These are phyloP conservation scores for Ceratocystis alfenasii DNA, from an alignment of 2,329 filamentous ascomycete species.

Conservation along the genomic window DNA sequence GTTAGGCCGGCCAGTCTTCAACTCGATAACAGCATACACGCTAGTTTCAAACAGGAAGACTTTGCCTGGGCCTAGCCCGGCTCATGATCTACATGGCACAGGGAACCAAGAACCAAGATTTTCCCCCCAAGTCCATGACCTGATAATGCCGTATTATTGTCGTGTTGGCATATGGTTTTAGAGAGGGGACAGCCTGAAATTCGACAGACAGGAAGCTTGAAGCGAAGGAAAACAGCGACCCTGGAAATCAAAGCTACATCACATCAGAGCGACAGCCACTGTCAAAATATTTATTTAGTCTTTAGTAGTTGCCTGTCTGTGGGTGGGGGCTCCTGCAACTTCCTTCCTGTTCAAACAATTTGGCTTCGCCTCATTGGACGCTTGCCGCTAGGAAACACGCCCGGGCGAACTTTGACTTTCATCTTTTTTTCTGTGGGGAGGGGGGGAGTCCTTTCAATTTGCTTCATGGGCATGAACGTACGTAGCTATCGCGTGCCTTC, in stretches of 20 bases:
- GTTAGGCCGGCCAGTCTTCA: background rate
- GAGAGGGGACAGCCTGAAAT: background rate
- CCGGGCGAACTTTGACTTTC: background rate
- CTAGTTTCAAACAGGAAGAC: background rate
- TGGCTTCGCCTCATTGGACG: conserved; percentile 5
- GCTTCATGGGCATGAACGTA: too few species aligned
- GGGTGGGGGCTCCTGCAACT: background rate
- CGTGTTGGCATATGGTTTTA: background rate
- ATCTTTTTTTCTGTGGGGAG: too few species aligned
- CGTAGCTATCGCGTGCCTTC: too few species aligned
- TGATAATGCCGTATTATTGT: background rate
- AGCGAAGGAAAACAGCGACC: too few species aligned
- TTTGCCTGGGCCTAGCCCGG: background rate
- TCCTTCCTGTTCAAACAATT: conserved; percentile 5
- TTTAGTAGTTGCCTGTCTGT: background rate
- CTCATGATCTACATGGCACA: conserved; percentile 1
- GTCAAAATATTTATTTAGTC: background rate
- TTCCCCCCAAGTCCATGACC: background rate
- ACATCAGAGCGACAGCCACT: background rate
- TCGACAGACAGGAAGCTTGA: background rate
- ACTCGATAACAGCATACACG: background rate
- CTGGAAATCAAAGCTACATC: too few species aligned
- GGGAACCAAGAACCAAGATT: background rate
- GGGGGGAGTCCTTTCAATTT: too few species aligned
- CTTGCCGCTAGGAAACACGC: background rate